These are phyloP conservation scores for Chlorella sp. DNA, from an alignment of 139 green algal species.

Conservation along the genomic window DNA sequence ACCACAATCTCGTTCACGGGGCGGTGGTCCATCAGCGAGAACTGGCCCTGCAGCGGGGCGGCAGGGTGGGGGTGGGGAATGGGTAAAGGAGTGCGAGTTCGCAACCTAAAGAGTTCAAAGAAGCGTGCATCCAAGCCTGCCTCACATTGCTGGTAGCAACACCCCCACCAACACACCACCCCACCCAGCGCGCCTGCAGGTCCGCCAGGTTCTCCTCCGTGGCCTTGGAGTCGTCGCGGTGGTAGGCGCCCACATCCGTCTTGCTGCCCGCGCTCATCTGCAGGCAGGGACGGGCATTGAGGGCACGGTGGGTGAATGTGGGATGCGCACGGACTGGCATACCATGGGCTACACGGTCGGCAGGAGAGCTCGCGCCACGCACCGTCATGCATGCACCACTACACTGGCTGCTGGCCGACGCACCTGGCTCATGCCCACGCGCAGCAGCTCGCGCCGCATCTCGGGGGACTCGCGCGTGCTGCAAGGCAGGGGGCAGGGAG, in stretches of 20 bases:
- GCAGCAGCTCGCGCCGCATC: constrained; percentile 67
- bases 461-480: constrained; percentile 55
- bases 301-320: no score
- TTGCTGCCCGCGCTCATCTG: constrained; percentile 70
- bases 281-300: no score
- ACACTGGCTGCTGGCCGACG: no score
- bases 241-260: constrained; percentile 77
- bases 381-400: no score
- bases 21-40: constrained; percentile 49
- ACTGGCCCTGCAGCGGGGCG: constrained; percentile 67
- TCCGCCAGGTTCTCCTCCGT: constrained; percentile 59
- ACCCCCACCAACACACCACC: no score
- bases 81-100: not conserved
- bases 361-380: no score
- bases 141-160: no score
- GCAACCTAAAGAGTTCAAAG: not conserved
- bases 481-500: not conserved
- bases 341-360: no score
- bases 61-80: not conserved
- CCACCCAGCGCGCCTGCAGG: constrained; percentile 31
- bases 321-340: no score
- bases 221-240: constrained; percentile 41
- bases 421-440: constrained; percentile 59
- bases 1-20: constrained; percentile 52
- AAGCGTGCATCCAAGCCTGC: no score